These are phyloP conservation scores for Cutaneotrichosporon cutaneum DNA, from an alignment of 1,284 basidiomycete species.

Conservation along the genomic window DNA sequence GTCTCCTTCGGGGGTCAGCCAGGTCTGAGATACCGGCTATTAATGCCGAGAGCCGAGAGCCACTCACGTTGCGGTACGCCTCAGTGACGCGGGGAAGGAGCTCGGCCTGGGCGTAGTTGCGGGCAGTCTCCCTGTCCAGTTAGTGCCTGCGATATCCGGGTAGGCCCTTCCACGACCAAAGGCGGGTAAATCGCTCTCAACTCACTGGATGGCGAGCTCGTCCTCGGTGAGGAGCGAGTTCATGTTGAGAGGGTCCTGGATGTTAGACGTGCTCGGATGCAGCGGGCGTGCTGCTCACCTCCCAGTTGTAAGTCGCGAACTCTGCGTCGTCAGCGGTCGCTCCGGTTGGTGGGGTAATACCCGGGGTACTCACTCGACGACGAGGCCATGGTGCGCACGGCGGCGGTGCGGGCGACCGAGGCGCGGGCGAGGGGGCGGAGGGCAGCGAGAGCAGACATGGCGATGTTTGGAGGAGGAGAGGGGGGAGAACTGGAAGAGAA, in stretches of 20 bases:
- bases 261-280: too few relatives aligned
- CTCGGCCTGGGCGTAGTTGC: slow-evolving; percentile 79
- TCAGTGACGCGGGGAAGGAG: slow-evolving; percentile 80
- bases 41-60: not conserved
- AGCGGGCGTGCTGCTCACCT: too few relatives aligned
- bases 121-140: slow-evolving; percentile 69
- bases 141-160: not conserved
- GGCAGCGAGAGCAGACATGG: not conserved
- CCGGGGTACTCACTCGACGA: slow-evolving; percentile 18
- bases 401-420: slow-evolving; percentile 12
- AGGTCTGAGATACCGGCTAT: not conserved
- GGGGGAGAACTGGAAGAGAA: not conserved
- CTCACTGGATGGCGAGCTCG: slow-evolving; percentile 76
- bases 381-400: slow-evolving; percentile 21
- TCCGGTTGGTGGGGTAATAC: not conserved
- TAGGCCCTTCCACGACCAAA: not conserved
- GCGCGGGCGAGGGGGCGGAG: slow-evolving; percentile 19
- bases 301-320: slow-evolving; percentile 66
- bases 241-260: slow-evolving; percentile 75
- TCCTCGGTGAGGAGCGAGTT: slow-evolving; percentile 82
- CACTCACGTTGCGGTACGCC: slow-evolving; percentile 80
- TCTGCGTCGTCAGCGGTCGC: slow-evolving; percentile 19
- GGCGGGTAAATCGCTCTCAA: not conserved
- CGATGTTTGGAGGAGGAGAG: not conserved
- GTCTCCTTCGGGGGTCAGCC: slow-evolving; percentile 55